These are phyloP conservation scores for Biscogniauxia mediterranea DNA, from an alignment of 2,329 filamentous ascomycete genomes.

Conservation along the genomic window DNA sequence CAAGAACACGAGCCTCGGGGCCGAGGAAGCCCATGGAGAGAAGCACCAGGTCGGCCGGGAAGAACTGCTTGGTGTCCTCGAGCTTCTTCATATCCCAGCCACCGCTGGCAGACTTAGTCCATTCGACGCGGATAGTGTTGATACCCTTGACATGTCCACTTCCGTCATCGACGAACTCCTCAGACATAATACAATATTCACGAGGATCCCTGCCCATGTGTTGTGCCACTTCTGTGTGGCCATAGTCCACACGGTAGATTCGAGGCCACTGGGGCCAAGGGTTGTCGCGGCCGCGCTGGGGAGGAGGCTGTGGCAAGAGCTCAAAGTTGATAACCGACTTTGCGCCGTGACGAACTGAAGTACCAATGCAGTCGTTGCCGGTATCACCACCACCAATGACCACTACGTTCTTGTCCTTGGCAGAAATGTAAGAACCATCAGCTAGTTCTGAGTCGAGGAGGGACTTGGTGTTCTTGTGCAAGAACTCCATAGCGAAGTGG, in stretches of 20 bases:
- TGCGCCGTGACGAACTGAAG: conserved; percentile 90
- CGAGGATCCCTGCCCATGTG: conserved; percentile 95
- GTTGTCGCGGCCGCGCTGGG: conserved; percentile 89
- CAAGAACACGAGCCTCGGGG: conserved; percentile 83
- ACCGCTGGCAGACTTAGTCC: conserved; percentile 84
- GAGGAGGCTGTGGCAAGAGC: conserved; percentile 85
- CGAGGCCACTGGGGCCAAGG: conserved; percentile 98
- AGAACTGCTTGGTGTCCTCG: conserved; percentile 90
- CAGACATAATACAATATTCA: conserved; percentile 98
- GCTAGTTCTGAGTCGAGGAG: conserved; percentile 85
- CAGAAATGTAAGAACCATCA: conserved; percentile 85
- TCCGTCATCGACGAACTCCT: conserved; percentile 91
- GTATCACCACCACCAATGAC: conserved; percentile 98
- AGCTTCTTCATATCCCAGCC: conserved; percentile 99
- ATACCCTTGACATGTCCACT: conserved; percentile 88
- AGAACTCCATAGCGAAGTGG: conserved; percentile 95
- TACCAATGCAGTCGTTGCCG: conserved; percentile 97
- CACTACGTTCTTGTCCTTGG: conserved; percentile 92
- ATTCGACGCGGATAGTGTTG: conserved; percentile 92
- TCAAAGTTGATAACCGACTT: conserved; percentile 98
- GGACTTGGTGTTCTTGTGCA: conserved; percentile 97
- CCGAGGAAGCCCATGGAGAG: conserved; percentile 97
- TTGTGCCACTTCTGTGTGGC: conserved; percentile 91
- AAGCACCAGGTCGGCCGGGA: conserved; percentile 91
- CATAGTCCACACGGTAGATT: conserved; percentile 98